These are phyloP conservation scores for Suillus clintonianus DNA, from an alignment of 768 basidiomycete genomes.

Conservation along the genomic window DNA sequence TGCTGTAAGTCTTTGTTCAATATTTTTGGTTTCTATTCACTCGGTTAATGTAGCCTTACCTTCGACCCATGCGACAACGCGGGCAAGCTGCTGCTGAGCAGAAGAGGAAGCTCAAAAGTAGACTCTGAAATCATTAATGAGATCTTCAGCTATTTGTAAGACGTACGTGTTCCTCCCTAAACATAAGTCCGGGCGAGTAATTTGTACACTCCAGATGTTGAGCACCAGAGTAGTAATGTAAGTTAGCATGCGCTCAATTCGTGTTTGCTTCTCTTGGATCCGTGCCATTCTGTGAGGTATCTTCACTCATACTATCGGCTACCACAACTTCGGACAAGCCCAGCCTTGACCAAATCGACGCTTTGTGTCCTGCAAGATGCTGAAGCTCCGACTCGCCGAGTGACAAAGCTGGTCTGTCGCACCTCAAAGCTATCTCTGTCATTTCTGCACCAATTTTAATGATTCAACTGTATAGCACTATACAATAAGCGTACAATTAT, in stretches of 20 bases:
- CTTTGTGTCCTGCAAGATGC: no score
- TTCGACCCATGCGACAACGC: conserved; percentile 52
- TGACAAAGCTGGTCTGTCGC: no score
- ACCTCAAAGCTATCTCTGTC: no score
- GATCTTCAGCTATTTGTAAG: background rate
- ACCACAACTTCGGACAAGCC: no score
- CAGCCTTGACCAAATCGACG: no score
- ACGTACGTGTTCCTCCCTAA: background rate
- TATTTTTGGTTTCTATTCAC: background rate
- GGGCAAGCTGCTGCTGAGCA: conserved; percentile 39
- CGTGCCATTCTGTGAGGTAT: background rate
- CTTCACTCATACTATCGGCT: no score
- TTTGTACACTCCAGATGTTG: background rate
- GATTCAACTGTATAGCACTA: no score
- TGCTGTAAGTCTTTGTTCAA: conserved; percentile 37
- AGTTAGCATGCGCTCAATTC: background rate
- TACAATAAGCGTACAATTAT: no score
- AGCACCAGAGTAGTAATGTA: background rate
- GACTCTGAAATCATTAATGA: background rate
- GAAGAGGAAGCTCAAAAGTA: background rate
- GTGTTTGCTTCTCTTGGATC: background rate
- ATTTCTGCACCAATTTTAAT: no score
- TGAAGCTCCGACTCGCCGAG: no score
- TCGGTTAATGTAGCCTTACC: conserved; percentile 37
- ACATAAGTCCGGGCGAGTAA: background rate